Evolutionary conservation across 108 stramenopile genomes (phyloP), one percentile per base, ranked within the genome.

Genomic region (Poteriospumella lacustris): DNA sequence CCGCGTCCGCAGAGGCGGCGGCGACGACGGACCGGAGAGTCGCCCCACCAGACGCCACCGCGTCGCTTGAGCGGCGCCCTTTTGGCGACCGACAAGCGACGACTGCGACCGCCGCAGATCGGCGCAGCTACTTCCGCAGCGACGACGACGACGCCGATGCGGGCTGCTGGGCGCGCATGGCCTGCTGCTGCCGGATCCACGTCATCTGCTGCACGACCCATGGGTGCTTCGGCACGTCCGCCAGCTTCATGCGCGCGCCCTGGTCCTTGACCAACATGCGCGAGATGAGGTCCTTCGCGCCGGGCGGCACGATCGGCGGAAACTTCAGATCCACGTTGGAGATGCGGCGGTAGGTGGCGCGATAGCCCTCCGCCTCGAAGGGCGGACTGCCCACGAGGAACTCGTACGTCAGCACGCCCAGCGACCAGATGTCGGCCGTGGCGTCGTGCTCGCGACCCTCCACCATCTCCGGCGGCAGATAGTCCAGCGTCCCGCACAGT

Each of bases 401-500:
- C 80, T 99, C 97, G 79, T 93, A 99, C 40, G 91, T 80, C 28
- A 99, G 86, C 0, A 99, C 92, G 1, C 88, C 88, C 44, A 88
- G 76, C 15, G 58, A 58, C 88, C 88, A 88, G 40, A 87, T 81
- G 38, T 88, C 88, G n/a, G 82, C 87, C 0, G 68, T 82, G 39
- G 69, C 68, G 58, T 89, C 87, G 80, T 89, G 87, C 31, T 83
- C 86, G 33, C 77, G 73, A 31, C 84, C 82, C 85, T 96, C 95
- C 36, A 99, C 93, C 96, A 99, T 99, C 75, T 99, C 98, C 9
- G 98, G 98, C 39, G 98, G 95, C 31, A 99, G 83, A 78, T 99
- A 99, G 77, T 97, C 96, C 28, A 97, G 84, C 0, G 98, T 99
- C 39, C 98, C 98, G 81, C 98, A 99, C 2, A 47, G 24, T 76